phyloP scores from a whole-genome alignment of 768 basidiomycete genomes.

The Boletus sensibilis region DNA sequence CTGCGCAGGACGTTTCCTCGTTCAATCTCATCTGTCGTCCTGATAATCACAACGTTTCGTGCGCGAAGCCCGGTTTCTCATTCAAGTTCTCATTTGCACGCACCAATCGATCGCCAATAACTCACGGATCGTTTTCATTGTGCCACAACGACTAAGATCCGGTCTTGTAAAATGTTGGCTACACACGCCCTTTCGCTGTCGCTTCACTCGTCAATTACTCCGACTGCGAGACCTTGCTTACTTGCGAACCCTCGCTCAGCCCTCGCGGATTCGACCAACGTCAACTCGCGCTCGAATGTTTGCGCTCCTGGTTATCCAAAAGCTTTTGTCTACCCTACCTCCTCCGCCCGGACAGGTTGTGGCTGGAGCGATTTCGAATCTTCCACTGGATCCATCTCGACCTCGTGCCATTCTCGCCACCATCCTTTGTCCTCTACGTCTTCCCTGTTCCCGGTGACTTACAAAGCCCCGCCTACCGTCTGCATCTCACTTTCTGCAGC shows the following conservation, averaged over 20 bases:
- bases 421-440: slow-evolving; percentile 3
- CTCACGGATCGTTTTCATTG: slow-evolving; percentile 9
- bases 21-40: slow-evolving; percentile 19
- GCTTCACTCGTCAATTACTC: not conserved
- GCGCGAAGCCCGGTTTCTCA: slow-evolving; percentile 2
- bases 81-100: slow-evolving; percentile 13
- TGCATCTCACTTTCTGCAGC: slow-evolving; percentile 39
- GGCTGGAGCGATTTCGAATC: slow-evolving; percentile 8
- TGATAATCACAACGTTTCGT: slow-evolving; percentile 26
- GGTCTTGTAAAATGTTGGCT: slow-evolving; percentile 18
- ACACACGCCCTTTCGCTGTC: slow-evolving; percentile 8
- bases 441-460: slow-evolving; percentile 23
- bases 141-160: slow-evolving; percentile 4
- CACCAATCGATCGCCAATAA: slow-evolving; percentile 5
- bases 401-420: slow-evolving; percentile 5
- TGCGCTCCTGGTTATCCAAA: slow-evolving; percentile 8
- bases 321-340: slow-evolving; percentile 16
- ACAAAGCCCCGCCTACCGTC: slow-evolving; percentile 39
- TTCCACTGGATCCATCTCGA: not conserved
- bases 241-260: slow-evolving; percentile 15
- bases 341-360: slow-evolving; percentile 16
- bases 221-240: not conserved
- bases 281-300: slow-evolving; percentile 5
- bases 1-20: slow-evolving; percentile 31
- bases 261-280: slow-evolving; percentile 29